Evolutionary conservation across 305 asterid genomes (phyloP).

Genomic region (Withania somnifera): DNA sequence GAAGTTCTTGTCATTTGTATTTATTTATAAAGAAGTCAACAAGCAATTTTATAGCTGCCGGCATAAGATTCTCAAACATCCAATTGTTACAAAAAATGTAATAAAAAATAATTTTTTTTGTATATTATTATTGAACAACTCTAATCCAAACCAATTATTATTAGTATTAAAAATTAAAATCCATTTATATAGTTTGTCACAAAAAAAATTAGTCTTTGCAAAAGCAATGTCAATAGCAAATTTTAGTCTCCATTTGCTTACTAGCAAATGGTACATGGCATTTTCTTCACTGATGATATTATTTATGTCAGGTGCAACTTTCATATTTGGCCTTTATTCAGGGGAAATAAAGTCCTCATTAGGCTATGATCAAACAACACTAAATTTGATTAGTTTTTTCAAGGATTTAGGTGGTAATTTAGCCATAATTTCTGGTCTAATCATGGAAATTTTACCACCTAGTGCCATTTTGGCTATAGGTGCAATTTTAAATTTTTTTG

Average conservation of each 20-base stretch:
- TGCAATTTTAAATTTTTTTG: constrained; percentile 37
- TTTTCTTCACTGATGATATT: constrained; percentile 41
- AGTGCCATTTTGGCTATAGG: constrained; percentile 53
- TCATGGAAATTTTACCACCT: constrained; percentile 49
- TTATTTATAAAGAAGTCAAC: not conserved
- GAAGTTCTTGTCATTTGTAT: too few relatives aligned
- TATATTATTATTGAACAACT: not conserved
- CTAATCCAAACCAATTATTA: not conserved
- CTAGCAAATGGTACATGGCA: constrained; percentile 45
- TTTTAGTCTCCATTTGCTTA: constrained; percentile 12
- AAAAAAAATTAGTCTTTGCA: not conserved
- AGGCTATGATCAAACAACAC: constrained; percentile 53
- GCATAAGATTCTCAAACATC: not conserved
- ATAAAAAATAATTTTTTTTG: not conserved
- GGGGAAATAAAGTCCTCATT: constrained; percentile 35
- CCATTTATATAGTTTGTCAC: not conserved
- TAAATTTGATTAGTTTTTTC: constrained; percentile 47
- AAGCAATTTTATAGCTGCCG: not conserved
- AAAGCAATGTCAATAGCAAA: not conserved
- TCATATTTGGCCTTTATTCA: constrained; percentile 54
- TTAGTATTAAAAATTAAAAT: not conserved
- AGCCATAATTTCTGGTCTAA: constrained; percentile 40
- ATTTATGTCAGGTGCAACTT: constrained; percentile 52
- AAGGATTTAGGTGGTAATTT: constrained; percentile 56
- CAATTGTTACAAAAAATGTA: not conserved